Conservation (phyloP, 305 asterid genomes). For the Fraxinus ornus region DNA sequence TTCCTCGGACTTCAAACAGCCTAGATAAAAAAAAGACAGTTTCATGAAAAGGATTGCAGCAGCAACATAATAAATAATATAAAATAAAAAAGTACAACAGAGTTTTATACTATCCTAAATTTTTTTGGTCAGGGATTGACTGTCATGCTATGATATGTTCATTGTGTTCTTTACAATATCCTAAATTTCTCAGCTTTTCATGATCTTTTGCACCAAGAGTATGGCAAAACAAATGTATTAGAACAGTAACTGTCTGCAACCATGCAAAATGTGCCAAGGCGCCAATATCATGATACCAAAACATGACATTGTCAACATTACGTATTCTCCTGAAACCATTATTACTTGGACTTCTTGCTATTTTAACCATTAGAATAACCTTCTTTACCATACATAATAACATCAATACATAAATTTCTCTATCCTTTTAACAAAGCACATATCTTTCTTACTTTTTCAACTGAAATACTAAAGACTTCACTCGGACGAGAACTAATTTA, state of each 20-base stretch:
- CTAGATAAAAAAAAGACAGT: conserved; percentile 34
- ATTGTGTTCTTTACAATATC: not conserved
- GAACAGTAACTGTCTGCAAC: not conserved
- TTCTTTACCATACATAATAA: not conserved
- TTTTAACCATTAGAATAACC: not conserved
- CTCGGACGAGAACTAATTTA: not conserved
- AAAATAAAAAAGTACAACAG: not conserved
- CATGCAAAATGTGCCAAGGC: not conserved
- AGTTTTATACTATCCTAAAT: not conserved
- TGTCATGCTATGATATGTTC: not conserved
- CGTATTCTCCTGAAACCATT: not conserved
- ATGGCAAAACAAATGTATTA: not conserved
- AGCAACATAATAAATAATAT: conserved; percentile 11
- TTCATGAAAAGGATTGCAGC: conserved; percentile 4
- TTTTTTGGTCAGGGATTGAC: not conserved
- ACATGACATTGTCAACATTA: not conserved
- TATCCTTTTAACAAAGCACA: not conserved
- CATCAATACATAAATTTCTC: not conserved
- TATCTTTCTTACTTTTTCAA: not conserved
- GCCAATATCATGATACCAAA: not conserved
- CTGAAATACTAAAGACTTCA: not conserved
- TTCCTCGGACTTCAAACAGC: conserved; percentile 92
- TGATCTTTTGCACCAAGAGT: not conserved
- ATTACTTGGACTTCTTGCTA: not conserved
- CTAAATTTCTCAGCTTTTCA: not conserved